These are phyloP conservation scores for Lotmaria passim DNA, from an alignment of 208 protist species.

Conservation along the genomic window DNA sequence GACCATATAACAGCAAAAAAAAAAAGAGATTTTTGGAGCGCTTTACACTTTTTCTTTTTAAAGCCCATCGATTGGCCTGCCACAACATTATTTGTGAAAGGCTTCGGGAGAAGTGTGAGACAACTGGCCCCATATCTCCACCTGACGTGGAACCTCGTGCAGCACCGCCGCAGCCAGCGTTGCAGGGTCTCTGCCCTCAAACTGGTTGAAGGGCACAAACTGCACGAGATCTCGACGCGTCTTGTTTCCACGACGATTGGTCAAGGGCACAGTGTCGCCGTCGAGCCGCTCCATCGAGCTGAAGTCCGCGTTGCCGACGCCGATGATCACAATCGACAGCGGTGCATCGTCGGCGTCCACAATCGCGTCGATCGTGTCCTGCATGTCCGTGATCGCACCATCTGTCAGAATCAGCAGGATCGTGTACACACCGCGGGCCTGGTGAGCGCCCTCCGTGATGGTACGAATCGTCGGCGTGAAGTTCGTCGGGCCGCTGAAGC, in stretches of 20 bases:
- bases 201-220: constrained; percentile 76
- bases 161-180: constrained; percentile 60
- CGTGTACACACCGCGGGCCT: constrained; percentile 60
- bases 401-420: constrained; percentile 93
- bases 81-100: no score
- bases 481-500: constrained; percentile 73
- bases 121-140: constrained; percentile 32
- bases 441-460: constrained; percentile 31
- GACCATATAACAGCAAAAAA: no score
- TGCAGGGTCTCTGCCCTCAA: constrained; percentile 25
- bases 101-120: no score
- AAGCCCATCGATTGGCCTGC: no score
- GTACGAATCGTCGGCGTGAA: constrained; percentile 48
- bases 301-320: constrained; percentile 90
- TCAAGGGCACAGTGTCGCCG: constrained; percentile 65
- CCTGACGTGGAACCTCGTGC: constrained; percentile 54
- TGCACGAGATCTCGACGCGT: constrained; percentile 68
- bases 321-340: constrained; percentile 93
- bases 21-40: no score
- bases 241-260: constrained; percentile 1
- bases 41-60: no score
- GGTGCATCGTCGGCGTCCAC: constrained; percentile 73
- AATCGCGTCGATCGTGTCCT: constrained; percentile 78
- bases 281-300: constrained; percentile 92
- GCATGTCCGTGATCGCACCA: constrained; percentile 86